Percentiles rank a stretch among this genome's conserved stretches.
phyloP scores from a whole-genome alignment of 768 basidiomycete genomes.

The Suillus cothurnatus region DNA sequence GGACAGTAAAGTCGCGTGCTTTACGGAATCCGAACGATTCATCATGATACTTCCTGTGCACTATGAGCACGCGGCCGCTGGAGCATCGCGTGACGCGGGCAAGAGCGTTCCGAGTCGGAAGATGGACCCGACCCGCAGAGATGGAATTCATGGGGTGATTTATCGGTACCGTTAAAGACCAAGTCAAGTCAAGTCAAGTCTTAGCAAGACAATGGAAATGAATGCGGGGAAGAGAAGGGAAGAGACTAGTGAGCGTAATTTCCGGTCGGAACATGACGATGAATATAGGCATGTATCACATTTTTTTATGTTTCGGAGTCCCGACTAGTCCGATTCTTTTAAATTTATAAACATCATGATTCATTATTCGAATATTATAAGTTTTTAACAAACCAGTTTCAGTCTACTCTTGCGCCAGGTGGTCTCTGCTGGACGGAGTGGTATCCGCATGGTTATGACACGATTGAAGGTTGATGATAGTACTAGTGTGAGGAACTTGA shows the following conservation, averaged over 20 bases:
- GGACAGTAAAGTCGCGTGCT: conserved; percentile 59
- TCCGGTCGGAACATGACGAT: conserved; percentile 2
- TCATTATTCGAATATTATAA: background rate
- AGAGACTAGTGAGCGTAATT: background rate
- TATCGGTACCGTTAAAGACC: background rate
- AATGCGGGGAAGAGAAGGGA: background rate
- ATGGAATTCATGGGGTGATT: background rate
- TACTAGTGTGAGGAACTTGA: background rate
- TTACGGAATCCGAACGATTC: conserved; percentile 80
- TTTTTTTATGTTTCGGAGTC: background rate
- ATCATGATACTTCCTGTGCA: conserved; percentile 62
- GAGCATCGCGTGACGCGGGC: background rate
- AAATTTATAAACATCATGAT: too few relatives aligned
- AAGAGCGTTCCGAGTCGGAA: background rate
- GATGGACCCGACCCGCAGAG: background rate
- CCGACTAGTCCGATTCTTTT: background rate
- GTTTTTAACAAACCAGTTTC: background rate
- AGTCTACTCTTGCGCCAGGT: background rate
- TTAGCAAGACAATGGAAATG: too few relatives aligned
- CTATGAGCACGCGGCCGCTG: conserved; percentile 21
- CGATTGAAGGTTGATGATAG: background rate
- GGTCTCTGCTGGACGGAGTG: background rate
- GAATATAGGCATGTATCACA: background rate
- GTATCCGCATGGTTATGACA: background rate
- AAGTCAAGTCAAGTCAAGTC: background rate